Base-by-base conservation (phyloP, 2,329 filamentous ascomycete species). In the Botrytis aclada region DNA sequence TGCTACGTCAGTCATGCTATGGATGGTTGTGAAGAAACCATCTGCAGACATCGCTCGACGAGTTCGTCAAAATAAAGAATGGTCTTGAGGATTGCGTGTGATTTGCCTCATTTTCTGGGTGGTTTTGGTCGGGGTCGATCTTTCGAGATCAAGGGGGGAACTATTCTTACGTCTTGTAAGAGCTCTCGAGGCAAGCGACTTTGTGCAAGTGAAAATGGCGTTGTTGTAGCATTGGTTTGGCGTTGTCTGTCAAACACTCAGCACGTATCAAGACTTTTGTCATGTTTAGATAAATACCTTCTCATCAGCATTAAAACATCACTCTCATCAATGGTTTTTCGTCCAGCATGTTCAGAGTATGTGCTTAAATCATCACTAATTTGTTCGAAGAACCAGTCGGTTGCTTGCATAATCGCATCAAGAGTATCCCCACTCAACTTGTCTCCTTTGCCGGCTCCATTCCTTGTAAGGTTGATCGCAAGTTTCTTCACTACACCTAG, bases 1-100 rank as follows among this genome's bases (percentile, higher is more conserved):
- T 58, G 95, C 95, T 73, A 99, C 96, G 56, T 90, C 93, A 20
- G 88, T 99, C 80, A 99, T 99, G 96, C 86, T 99, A 80, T 97
- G 92, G 88, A 95, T 98, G 93, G 90, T 99, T 54, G 85, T 97
- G 74, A 94, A 93, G 82, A 97, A 95, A 83, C 94, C 94, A 22
- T 87, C 93, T 16, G 89, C 91, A 39, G 90, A 93, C 78, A 85
- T 93, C 65, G 83, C 91, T 70, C 89, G 91, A 75, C 89, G 93
- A 75, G 89, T 97, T 74, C 89, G 92, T 72, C 89, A 93, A 82
- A 94, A 91, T 80, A 91, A 88, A 80, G 88, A 91, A 74, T 94
- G 93, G 92, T 93, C 87, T 81, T 83, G 78, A 51, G 72, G 73
- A 47, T n/a, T 54, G 73, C 84, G 81, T 54, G 79, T 80, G 75